A percentile compares a stretch with the other conserved stretches of the same genome.
Evolutionary conservation across 352 stramenopile genomes (phyloP).

Genomic region (Halophytophthora polymorphica): DNA sequence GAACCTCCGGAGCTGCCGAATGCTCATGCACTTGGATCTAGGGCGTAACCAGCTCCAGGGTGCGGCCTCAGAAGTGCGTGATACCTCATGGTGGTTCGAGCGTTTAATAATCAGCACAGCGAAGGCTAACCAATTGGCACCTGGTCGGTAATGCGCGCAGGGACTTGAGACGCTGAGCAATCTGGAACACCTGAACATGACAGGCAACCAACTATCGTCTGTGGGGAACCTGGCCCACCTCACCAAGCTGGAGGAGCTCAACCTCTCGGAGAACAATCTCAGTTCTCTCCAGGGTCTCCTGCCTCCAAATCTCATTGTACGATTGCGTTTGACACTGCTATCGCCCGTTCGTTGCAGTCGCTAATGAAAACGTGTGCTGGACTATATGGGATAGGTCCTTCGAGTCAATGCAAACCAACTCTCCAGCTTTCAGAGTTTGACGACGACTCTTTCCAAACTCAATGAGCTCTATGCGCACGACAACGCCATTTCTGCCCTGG

Average conservation of each 20-base stretch:
- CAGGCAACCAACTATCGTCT: slow-evolving; percentile 48
- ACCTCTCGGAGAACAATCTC: slow-evolving; percentile 58
- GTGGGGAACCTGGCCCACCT: slow-evolving; percentile 61
- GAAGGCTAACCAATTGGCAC: background rate
- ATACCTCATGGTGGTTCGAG: background rate
- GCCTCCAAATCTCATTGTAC: slow-evolving; percentile 47
- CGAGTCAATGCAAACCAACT: slow-evolving; percentile 51
- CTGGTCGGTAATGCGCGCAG: slow-evolving; percentile 9
- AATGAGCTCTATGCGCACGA: slow-evolving; percentile 71
- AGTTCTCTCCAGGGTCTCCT: slow-evolving; percentile 46
- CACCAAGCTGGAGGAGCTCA: slow-evolving; percentile 72
- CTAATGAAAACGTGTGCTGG: background rate
- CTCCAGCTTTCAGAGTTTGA: slow-evolving; percentile 36
- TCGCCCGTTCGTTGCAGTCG: background rate
- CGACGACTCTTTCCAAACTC: slow-evolving; percentile 32
- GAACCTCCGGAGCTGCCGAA: slow-evolving; percentile 45
- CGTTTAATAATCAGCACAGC: background rate
- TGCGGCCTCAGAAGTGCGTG: slow-evolving; percentile 36
- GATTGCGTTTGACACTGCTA: background rate
- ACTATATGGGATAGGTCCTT: slow-evolving; percentile 27
- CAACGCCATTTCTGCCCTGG: slow-evolving; percentile 42
- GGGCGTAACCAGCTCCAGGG: slow-evolving; percentile 55
- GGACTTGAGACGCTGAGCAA: slow-evolving; percentile 51
- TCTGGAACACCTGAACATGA: slow-evolving; percentile 65
- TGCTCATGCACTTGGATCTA: slow-evolving; percentile 68